phyloP scores from a whole-genome alignment of 78 protist genomes.

The Bigelowiella natans region DNA sequence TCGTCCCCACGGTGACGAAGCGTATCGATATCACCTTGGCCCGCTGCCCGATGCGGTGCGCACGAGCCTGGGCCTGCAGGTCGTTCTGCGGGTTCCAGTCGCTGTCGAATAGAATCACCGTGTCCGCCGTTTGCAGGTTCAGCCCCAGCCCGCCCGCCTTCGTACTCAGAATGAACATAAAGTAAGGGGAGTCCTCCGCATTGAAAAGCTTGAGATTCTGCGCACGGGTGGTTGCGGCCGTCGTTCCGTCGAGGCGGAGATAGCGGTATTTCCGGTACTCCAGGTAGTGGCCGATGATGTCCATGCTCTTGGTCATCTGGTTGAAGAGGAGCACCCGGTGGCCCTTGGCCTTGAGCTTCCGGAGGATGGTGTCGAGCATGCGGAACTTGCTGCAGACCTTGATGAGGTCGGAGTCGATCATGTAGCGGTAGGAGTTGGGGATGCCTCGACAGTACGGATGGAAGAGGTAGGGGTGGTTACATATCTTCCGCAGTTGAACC shows the following conservation, averaged over 20 bases:
- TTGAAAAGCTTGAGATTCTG: constrained; percentile 15
- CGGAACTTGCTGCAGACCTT: constrained; percentile 14
- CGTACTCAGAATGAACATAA: constrained; percentile 46
- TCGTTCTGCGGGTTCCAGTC: constrained; percentile 70
- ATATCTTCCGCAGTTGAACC: constrained; percentile 39
- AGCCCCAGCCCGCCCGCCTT: constrained; percentile 68
- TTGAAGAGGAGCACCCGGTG: constrained; percentile 43
- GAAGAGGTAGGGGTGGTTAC: constrained; percentile 53
- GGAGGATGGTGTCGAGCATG: constrained; percentile 44
- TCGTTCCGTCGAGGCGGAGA: constrained; percentile 45
- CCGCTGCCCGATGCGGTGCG: constrained; percentile 54
- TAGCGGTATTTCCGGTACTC: background rate
- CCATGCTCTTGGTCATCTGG: constrained; percentile 31
- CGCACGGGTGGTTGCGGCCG: constrained; percentile 9
- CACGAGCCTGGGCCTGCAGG: constrained; percentile 45
- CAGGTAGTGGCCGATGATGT: constrained; percentile 25
- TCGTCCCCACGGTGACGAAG: constrained; percentile 35
- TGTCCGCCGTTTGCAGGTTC: constrained; percentile 58
- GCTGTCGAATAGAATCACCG: constrained; percentile 61
- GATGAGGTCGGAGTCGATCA: background rate
- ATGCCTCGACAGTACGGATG: background rate
- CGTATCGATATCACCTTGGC: background rate
- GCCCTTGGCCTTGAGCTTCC: constrained; percentile 3
- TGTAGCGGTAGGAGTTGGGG: background rate
- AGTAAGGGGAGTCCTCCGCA: constrained; percentile 12